Base-by-base conservation (phyloP, 805 yeast genomes). In the Saccharomyces paradoxus region DNA sequence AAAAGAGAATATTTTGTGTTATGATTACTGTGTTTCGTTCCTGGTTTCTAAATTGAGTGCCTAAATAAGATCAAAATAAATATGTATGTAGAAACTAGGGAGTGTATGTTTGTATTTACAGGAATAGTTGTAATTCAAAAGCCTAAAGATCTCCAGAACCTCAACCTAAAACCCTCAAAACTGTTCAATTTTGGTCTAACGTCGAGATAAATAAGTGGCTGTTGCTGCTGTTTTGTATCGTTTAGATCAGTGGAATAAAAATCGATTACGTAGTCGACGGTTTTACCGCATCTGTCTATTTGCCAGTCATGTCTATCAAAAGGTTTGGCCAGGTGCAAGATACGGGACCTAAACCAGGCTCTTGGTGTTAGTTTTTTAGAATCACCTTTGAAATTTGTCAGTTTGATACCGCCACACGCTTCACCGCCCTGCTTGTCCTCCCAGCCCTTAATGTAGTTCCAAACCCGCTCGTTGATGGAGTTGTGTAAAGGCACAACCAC, bases 271-370 rank as follows among this genome's bases (percentile, higher is more conserved):
- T 92, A 92, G 50, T 89, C 97, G 22, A 92, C 79, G 51, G 80
- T 78, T 24, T 74, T 78, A 2, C 98, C 98, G 69, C 97, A 89
- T 53, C 97, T 75, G 63, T 87, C 83, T 10, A 92, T 79, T 6
- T 79, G 76, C 99, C 99, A 92, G 71, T 92, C 99, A 67, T 92
- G 99, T 63, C 99, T 80, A 71, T 92, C 99, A 72, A 92, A 92
- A 0, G 99, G 99, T 57, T 79, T 79, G 50, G 82, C 83, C 55
- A 80, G 77, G 0, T 96, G 96, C 51, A 88, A 63, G 41, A 82
- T 65, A 52, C 80, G 70, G n/a, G 64, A 58, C 55, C 84, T 80
- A 56, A 86, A 74, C 57, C 88, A 78, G 0, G 98, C 98, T 61
- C 94, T 78, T 5, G 99, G 99, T 0, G 97, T 89, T 46, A 89